phyloP scores from a whole-genome alignment of 768 basidiomycete genomes.

The Tulasnella sp. region DNA sequence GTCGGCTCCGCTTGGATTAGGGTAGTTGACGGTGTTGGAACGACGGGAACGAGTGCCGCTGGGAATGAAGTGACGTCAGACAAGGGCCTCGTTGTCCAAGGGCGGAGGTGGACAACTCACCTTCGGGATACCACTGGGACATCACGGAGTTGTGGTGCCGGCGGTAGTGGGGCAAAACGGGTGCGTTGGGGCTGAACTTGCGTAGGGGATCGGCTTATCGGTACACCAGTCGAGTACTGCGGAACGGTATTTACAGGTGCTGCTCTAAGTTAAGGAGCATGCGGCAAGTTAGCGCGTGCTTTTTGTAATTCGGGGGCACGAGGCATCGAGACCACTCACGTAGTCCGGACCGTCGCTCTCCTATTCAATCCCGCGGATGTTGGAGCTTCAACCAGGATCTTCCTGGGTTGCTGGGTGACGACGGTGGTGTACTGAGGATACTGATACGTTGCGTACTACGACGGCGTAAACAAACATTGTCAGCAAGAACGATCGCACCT shows the following conservation, averaged over 20 bases:
- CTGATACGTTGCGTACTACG: not conserved
- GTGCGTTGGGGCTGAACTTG: not conserved
- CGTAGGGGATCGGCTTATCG: not conserved
- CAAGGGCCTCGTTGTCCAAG: not conserved
- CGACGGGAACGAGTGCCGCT: not conserved
- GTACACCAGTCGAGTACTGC: not conserved
- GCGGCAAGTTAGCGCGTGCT: not conserved
- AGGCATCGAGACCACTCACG: not conserved
- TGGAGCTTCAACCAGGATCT: not conserved
- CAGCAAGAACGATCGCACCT: not conserved
- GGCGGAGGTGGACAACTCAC: not conserved
- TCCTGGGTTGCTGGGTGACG: not conserved
- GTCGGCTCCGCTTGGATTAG: not conserved
- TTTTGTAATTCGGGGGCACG: not conserved
- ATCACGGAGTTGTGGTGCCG: not conserved
- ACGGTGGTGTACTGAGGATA: not conserved
- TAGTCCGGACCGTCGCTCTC: not conserved
- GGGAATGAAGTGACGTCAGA: not conserved
- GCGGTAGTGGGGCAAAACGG: not conserved
- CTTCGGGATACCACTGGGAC: not conserved
- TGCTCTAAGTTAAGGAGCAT: not conserved
- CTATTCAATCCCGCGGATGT: not conserved
- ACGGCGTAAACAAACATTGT: not conserved
- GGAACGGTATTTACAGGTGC: not conserved
- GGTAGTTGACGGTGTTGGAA: not conserved